phyloP scores from a whole-genome alignment of 768 basidiomycete species.

The Suillus brevipes region DNA sequence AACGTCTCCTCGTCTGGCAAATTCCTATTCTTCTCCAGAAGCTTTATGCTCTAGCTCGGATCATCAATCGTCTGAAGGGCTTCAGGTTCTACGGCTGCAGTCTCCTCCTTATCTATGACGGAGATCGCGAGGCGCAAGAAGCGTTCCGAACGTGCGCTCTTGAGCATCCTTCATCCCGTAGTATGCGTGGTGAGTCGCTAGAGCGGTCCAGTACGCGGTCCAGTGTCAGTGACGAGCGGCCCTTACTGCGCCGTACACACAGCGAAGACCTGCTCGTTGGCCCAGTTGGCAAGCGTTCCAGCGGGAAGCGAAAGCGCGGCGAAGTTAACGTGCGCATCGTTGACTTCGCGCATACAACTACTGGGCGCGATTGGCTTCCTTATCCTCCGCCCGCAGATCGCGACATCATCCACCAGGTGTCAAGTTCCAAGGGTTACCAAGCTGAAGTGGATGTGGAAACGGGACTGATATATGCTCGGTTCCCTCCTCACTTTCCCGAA shows the following conservation, averaged over 20 bases:
- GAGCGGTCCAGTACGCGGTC: conserved; percentile 54
- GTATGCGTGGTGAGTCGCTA: conserved; percentile 76
- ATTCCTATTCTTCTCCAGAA: conserved; percentile 91
- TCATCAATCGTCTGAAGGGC: conserved; percentile 86
- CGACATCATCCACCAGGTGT: conserved; percentile 43
- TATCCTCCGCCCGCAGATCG: conserved; percentile 50
- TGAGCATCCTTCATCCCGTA: conserved; percentile 65
- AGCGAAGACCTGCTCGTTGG: conserved; percentile 79
- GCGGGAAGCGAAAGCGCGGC: conserved; percentile 74
- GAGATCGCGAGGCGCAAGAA: conserved; percentile 86
- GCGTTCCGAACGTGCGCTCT: conserved; percentile 58
- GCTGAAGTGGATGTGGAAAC: conserved; percentile 80
- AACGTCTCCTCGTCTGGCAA: conserved; percentile 82
- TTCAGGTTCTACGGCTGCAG: conserved; percentile 99
- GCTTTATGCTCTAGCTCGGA: conserved; percentile 89
- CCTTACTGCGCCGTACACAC: conserved; percentile 66
- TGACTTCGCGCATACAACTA: conserved; percentile 98
- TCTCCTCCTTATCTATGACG: conserved; percentile 95
- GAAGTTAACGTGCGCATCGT: conserved; percentile 96
- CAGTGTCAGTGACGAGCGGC: conserved; percentile 41
- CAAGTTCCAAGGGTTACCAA: conserved; percentile 73
- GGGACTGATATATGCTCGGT: conserved; percentile 86
- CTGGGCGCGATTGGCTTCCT: conserved; percentile 86
- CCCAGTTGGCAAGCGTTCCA: conserved; percentile 61
- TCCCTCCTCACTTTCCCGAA: conserved; percentile 88